Evolutionary conservation across 768 basidiomycete genomes (phyloP), one percentile per base, ranked within the genome.

Genomic region (Crucibulum laeve): DNA sequence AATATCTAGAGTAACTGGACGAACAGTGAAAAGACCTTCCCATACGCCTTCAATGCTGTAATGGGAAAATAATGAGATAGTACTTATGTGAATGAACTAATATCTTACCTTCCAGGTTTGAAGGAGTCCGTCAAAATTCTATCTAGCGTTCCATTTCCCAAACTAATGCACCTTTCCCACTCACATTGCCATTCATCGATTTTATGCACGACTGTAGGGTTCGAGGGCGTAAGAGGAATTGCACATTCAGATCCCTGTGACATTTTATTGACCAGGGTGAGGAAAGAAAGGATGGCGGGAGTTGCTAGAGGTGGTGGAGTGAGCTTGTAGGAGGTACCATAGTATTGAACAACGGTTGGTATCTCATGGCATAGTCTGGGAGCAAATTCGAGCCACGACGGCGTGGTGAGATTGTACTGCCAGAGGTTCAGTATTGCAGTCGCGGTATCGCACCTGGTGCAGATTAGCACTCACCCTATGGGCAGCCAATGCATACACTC

Each of bases 1-100:
- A 38, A 39, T 37, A 18, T 35, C 39, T 4, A 33, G 24, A 41
- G 18, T 39, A 25, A 40, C 23, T 23, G 25, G 23, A 65, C 80
- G 48, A 53, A 87, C 87, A 14, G 79, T 83, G 54, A 91, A 90
- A 25, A 79, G 59, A 2, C 87, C 87, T 58, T 91, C 88, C 87
- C 87, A 91, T 11, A 81, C 64, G 4, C 87, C 88, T 47, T 88
- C 83, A 25, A 87, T 61, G 45, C 82, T 86, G 38, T 6, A 37
- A 43, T 8, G 36, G 19, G 44, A 11, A 13, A 42, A 21, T 1
- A 44, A 17, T 40, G n/a, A 50, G 37, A 50, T 30, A 24, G 25
- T 25, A 21, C 25, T 42, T 8, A 33, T 22, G 7, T 21, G 42
- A 42, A 25, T 44, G 17, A 14, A 25, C 13, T 36, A 44, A 13